Base-by-base conservation (phyloP, 2,329 filamentous ascomycete species). In the Triangularia setosa region DNA sequence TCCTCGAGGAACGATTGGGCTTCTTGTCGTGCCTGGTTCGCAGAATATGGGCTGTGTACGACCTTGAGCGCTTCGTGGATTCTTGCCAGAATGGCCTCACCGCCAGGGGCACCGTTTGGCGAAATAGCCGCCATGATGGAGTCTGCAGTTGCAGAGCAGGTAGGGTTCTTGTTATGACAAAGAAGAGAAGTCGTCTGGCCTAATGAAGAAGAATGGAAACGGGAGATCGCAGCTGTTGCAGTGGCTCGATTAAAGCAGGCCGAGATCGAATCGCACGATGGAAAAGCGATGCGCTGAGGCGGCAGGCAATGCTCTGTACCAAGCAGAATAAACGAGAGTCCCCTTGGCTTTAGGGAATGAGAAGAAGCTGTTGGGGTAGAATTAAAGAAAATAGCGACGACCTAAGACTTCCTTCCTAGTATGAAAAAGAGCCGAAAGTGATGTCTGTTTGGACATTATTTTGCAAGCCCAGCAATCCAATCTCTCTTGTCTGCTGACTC, bases 21-120 rank as follows among this genome's bases (percentile, higher is more conserved):
- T 75, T 95, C 86, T 75, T 90, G 86, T 68, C 95, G 91, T 61
- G 90, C 83, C 68, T 91, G 85, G 77, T 97, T 97, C 69, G 87
- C 84, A 48, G 93, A 94, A 66, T 87, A 84, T 11, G 93, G 87
- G 73, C 87, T 89, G 80, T 98, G 94, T 66, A 97, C 91, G 71
- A 96, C 86, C 71, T 95, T 87, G 70, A 99, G 87, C 48, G 95
- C 95, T 73, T 91, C 86, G 73, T 92, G 87, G 69, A 98, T 95
- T 74, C 85, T 87, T 59, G 85, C 79, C 60, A 92, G 82, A 60
- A 84, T 75, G 52, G 52, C 63, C 57, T 67, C 67, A 58, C 63
- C 69, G 63, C 65, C 58, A 48, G 60, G 64, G 48, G 58, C 66
- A 62, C 58, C 25, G 60, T 65, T 55, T 67, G 68, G 64, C 68